Base-by-base conservation (phyloP, 768 basidiomycete genomes). In the Tricholomella constricta region DNA sequence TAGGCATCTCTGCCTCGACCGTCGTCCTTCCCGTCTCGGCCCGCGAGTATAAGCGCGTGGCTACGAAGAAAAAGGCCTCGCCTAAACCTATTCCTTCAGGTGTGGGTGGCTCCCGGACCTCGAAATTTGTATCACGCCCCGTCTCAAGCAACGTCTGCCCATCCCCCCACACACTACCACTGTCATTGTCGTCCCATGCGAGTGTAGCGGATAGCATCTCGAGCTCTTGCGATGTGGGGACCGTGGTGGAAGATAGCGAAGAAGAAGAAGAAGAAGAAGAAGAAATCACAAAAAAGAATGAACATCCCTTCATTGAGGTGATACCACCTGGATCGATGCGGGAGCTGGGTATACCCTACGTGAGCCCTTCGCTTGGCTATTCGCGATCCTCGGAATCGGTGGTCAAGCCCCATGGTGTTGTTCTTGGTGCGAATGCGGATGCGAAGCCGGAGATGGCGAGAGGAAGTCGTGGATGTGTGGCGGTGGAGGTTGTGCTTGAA, bases 11-110 rank as follows among this genome's bases (percentile, higher is more conserved):
- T 2, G 56, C 65, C 2, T 52, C 71, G 2, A 55, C 60, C 15
- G 72, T 78, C 14, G 68, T 79, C 7, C 64, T 80, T 32, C 78
- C 77, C n/a, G 55, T 78, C 2, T 65, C 72, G 19, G 72, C 72
- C 7, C 68, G 69, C 37, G 66, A 70, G 34, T 68, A 68, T 48
- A 60, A 57, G 20, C 48, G 58, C 34, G 40, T 22, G 27, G 19
- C 48, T 26, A 54, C 57, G 29, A 56, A 43, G 36, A 52, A 61
- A 11, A 48, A 46, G 38, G 52, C 57, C 40, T 69, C 56, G 52
- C 7, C 22, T 2, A 38, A 42, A 19, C 12, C 43, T 26, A 42
- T 32, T 2, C 20, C 51, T 22, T 37, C 50, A 22, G 7, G 35
- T 15, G 31, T 31, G 37, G 31, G 34, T 15, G 6, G 9, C 10